Conservation (phyloP, 1,139 yeast genomes). For the Nakaseomyces sp. region DNA sequence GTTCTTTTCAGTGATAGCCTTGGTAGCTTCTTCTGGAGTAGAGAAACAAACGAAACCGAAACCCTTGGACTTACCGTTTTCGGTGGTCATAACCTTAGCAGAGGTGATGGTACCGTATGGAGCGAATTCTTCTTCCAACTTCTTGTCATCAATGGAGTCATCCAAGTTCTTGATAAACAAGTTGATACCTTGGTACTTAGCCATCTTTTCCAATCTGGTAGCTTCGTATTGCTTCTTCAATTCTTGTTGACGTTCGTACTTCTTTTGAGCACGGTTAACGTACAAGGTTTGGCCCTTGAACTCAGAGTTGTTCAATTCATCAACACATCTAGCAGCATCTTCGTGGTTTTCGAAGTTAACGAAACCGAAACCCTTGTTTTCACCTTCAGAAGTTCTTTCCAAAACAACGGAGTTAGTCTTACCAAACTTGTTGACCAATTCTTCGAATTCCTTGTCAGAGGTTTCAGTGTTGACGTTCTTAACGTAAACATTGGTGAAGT, state of each 20-base stretch:
- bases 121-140: conserved; percentile 83
- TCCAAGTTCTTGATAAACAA: conserved; percentile 94
- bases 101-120: conserved; percentile 94
- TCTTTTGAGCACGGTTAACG: conserved; percentile 99
- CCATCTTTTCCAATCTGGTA: conserved; percentile 82
- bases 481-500: conserved; percentile 90
- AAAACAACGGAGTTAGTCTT: conserved; percentile 75
- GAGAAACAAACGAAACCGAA: conserved; percentile 98
- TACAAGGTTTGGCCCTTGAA: conserved; percentile 76
- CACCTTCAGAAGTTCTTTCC: conserved; percentile 79
- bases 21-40: conserved; percentile 97
- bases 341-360: conserved; percentile 85
- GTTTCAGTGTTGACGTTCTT: conserved; percentile 76
- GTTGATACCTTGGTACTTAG: conserved; percentile 96
- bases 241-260: conserved; percentile 95
- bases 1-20: conserved; percentile 98
- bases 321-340: conserved; percentile 85
- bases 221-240: conserved; percentile 93
- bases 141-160: conserved; percentile 84
- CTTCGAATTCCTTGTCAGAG: conserved; percentile 64
- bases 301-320: conserved; percentile 82
- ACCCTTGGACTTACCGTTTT: conserved; percentile 91
- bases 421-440: conserved; percentile 69
- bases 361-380: conserved; percentile 93
- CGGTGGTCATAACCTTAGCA: conserved; percentile 94